Evolutionary conservation across 306 rosid species (phyloP).

Genomic region (Urtica urens): DNA sequence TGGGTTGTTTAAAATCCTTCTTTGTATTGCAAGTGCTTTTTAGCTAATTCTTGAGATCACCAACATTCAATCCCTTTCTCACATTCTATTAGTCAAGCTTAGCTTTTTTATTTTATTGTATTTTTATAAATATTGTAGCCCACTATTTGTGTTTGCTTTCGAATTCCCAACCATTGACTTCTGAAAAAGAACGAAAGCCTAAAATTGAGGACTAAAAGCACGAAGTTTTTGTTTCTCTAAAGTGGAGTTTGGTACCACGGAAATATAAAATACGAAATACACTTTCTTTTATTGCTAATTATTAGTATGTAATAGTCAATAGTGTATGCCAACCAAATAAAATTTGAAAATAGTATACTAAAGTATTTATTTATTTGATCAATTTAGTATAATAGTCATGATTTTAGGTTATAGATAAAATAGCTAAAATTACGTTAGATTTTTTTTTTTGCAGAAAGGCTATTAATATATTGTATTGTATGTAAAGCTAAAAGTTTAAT

Average conservation of each 20-base stretch:
- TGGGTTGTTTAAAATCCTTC: conserved; percentile 27
- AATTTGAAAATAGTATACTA: no score
- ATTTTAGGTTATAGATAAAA: no score
- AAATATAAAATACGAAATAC: no score
- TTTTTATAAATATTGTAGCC: conserved; percentile 31
- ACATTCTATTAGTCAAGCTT: neutral
- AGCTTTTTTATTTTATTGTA: neutral
- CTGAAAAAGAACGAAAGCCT: conserved; percentile 33
- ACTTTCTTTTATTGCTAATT: no score
- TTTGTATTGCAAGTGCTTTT: conserved; percentile 53
- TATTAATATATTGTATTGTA: no score
- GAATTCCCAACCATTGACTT: conserved; percentile 45
- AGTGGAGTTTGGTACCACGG: conserved; percentile 60
- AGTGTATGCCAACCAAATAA: no score
- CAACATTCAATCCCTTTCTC: conserved; percentile 18
- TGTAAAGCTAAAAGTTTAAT: no score
- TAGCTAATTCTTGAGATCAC: conserved; percentile 22
- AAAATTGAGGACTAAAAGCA: conserved; percentile 39
- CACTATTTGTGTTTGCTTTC: conserved; percentile 27
- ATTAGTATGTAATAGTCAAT: no score
- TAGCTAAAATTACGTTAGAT: no score
- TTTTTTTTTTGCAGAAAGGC: no score
- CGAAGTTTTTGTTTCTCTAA: conserved; percentile 9
- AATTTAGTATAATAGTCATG: no score
- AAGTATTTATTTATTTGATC: no score